Conservation (phyloP, 768 basidiomycete species). For the Hortiboletus flavorubellus region DNA sequence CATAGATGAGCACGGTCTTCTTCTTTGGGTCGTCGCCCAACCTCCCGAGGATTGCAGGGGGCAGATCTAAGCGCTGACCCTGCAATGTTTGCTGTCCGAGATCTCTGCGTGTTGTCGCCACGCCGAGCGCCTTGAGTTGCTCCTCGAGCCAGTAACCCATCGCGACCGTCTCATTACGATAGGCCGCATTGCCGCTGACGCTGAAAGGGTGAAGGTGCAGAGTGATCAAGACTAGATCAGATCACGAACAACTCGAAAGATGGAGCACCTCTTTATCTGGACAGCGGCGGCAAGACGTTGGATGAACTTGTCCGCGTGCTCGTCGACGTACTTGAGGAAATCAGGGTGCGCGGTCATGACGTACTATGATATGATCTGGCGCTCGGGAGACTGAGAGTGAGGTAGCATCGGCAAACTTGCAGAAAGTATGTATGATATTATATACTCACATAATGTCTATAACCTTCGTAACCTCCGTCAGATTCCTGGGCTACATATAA, state of each 20-base stretch:
- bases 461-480: too few relatives aligned
- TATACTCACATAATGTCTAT: too few relatives aligned
- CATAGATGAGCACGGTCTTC: conserved; percentile 92
- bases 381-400: too few relatives aligned
- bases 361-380: neutral
- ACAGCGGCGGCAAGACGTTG: conserved; percentile 77
- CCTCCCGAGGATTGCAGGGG: conserved; percentile 79
- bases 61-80: conserved; percentile 69
- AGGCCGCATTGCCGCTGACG: conserved; percentile 66
- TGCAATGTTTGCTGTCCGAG: conserved; percentile 75
- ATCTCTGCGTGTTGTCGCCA: conserved; percentile 67
- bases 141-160: conserved; percentile 84
- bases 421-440: too few relatives aligned
- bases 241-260: neutral
- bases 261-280: conserved; percentile 66
- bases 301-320: conserved; percentile 71
- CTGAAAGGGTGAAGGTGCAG: conserved; percentile 31
- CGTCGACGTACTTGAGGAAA: conserved; percentile 55
- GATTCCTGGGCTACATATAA: too few relatives aligned
- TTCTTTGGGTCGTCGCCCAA: conserved; percentile 83
- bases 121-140: conserved; percentile 75
- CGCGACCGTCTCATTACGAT: conserved; percentile 70
- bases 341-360: conserved; percentile 35
- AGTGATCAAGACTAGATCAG: neutral
- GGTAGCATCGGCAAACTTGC: too few relatives aligned